Evolutionary conservation across 2,329 filamentous ascomycete genomes (phyloP), one percentile per base, ranked within the genome.

Genomic region (Dothistroma pini): DNA sequence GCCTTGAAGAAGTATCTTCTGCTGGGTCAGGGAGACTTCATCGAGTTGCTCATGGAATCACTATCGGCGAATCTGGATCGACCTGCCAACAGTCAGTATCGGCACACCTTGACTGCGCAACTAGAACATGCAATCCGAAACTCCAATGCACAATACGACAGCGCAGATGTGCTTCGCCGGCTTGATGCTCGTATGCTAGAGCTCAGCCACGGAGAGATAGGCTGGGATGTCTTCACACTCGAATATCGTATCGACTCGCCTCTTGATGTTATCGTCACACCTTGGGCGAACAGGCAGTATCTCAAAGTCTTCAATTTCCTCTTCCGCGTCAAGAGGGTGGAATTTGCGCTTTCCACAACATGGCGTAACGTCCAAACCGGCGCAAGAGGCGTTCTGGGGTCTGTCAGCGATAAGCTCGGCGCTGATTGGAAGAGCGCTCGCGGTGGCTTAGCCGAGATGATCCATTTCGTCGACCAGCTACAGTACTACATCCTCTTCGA

Each of bases 401-500:
- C 85, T 34, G 84, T 89, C 3, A 87, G 91, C 54, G 86, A 89
- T 68, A 84, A 85, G 63, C 63, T 74, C 8, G 72, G 71, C 25
- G 64, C 62, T 38, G 89, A 93, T 56, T 99, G 95, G 95, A 97
- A 96, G 74, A 86, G 84, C 14, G 96, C 93, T 4, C 84, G 93
- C 60, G 95, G 93, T 61, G 87, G 88, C 19, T 86, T 97, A 41
- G 93, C 93, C 12, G 96, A 99, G 76, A 99, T 99, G 95, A 91
- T 97, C 16, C 96, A 99, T 75, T 97, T 99, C 72, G 88, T 97
- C 71, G 91, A 91, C 65, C 95, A 99, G 76, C 83, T 99, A 14
- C 95, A 99, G 76, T 97, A 97, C 79, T 99, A 99, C 75, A 97
- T 99, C 68, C 83, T 99, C 10, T 99, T 97, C 72, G 95, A 99